Evolutionary conservation across 2,329 filamentous ascomycete genomes (phyloP), one percentile per base, ranked within the genome.

Genomic region (Penicillium sp.): DNA sequence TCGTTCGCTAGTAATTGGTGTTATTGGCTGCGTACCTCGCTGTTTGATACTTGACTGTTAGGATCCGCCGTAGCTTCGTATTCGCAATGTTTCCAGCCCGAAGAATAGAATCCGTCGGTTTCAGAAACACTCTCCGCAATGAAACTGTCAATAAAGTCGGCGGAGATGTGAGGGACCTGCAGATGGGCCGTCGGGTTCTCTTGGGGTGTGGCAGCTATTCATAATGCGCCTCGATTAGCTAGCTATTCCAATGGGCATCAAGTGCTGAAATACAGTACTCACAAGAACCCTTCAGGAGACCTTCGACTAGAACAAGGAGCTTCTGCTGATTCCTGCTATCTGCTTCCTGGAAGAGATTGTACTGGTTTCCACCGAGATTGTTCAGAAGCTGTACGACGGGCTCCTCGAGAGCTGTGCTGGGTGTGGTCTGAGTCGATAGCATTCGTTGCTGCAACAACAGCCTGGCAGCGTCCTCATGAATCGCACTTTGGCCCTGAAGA

Each of bases 201-300:
- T 6, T 59, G 60, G 24, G 59, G 59, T 20, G 68, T 46, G 6
- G 14, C 52, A 21, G 59, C 57, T 21, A 51, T 64, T 68, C 53
- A 9, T 20, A 24, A 33, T 24, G 30, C 26, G 30, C 24, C 18
- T 21, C 7, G 18, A 42, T 57, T 35, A 55, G 33, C 45, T 26
- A 48, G 14, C 16, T 7, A 28, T 9, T 52, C 50, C 28, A 35
- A 35, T 35, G 11, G 42, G 43, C 20, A 24, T 35, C 20, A 2
- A 42, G 18, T 21, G 33, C n/a, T 18, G 24, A 21, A n/a, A 49
- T 38, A 2, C 14, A 47, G 28, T 47, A 79, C 70, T 81, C 74
- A 64, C 85, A 83, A 66, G 86, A 80, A 51, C 87, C 73, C 62
- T 84, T 70, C 52, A 87, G 72, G 24, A 88, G 71, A 40, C 88